Base-by-base conservation (phyloP, 768 basidiomycete species). In the Serendipita vermifera region DNA sequence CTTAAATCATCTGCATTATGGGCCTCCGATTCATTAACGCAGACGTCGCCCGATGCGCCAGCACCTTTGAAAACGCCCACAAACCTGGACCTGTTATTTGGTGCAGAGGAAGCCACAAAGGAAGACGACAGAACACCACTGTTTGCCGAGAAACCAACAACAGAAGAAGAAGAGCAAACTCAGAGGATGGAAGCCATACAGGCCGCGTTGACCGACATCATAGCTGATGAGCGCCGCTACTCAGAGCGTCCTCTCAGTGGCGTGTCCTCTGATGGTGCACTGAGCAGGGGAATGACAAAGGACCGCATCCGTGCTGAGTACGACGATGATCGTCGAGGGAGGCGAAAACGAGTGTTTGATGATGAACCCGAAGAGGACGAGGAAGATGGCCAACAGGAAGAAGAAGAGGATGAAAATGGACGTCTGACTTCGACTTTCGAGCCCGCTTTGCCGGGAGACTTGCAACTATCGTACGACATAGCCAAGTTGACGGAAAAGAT, bases 121-220 rank as follows among this genome's bases (percentile, higher is more conserved):
- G 26, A 59, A 31, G 60, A 54, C n/a, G 64, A 64, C 5, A 62
- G 62, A 9, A 56, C 69, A 59, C 58, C 78, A 74, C 58, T 71
- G 71, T 59, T 81, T 26, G 46, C 46, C 22, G 46, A 51, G 46
- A 51, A 51, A 26, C 46, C 46, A 9, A 51, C 27, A 20, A 51
- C 15, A 4, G 71, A 83, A 43, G 75, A 81, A 46, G 81, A 79
- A 43, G 85, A 71, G 15, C 72, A 94, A 67, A 79, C 85, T 54
- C 77, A 85, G 61, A 76, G 90, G 35, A 96, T 98, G 81, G 90
- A 92, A 63, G 93, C 94, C 2, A 96, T 98, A 17, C 91, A 92
- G 63, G 92, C 92, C 5, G 96, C 96, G 3, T 72, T 99, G 59
- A 92, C 88, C 7, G 89, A 94, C 65, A 97, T 99, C 66, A 92